phyloP scores from a whole-genome alignment of 768 basidiomycete species.

The Polyporus arcularius region DNA sequence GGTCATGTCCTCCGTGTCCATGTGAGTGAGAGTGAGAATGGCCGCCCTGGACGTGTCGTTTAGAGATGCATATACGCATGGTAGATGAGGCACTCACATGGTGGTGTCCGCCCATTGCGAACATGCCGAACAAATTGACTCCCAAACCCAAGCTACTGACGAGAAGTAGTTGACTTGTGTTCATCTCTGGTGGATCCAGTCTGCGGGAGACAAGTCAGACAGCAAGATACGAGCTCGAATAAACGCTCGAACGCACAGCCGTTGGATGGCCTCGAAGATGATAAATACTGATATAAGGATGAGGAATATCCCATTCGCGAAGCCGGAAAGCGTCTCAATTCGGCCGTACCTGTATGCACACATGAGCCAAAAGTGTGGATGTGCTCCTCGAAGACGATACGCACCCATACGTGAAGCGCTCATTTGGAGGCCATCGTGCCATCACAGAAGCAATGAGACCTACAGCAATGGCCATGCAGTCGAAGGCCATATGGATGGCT shows the following conservation, averaged over 20 bases:
- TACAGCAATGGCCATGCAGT: constrained; percentile 96
- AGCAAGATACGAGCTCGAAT: fast-evolving
- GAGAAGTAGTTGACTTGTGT: constrained; percentile 86
- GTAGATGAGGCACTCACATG: constrained; percentile 48
- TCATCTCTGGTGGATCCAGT: constrained; percentile 96
- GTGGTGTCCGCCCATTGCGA: constrained; percentile 95
- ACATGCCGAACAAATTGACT: constrained; percentile 98
- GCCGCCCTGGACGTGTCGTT: constrained; percentile 42
- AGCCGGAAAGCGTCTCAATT: constrained; percentile 96
- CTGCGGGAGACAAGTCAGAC: constrained; percentile 38
- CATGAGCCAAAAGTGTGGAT: neutral
- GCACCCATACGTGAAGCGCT: constrained; percentile 92
- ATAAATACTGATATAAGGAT: constrained; percentile 97
- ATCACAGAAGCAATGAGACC: constrained; percentile 96
- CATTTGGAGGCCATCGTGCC: constrained; percentile 97
- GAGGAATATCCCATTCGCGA: constrained; percentile 95
- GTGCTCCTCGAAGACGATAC: constrained; percentile 23
- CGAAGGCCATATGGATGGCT: constrained; percentile 99
- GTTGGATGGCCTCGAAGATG: constrained; percentile 95
- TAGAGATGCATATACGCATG: neutral
- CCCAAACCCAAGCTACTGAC: constrained; percentile 88
- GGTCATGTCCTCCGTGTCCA: constrained; percentile 32
- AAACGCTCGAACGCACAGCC: constrained; percentile 58
- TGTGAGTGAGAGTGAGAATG: constrained; percentile 48
- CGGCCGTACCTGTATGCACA: constrained; percentile 74